Evolutionary conservation across 305 asterid species (phyloP), one percentile per base, ranked within the genome.

Genomic region (Solanum hybrid): DNA sequence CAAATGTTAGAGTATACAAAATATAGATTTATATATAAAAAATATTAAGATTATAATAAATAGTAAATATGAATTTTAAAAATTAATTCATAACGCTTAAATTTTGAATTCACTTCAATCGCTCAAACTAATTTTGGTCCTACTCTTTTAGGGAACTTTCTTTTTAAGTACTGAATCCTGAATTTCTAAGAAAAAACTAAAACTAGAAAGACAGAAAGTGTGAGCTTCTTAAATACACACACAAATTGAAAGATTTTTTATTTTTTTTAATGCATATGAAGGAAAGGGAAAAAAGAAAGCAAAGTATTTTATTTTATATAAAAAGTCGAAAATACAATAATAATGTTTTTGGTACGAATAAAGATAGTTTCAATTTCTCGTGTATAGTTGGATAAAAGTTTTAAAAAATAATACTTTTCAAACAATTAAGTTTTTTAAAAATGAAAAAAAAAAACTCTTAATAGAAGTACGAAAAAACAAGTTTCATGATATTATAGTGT

Each of bases 1-100:
- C 92, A 92, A 90, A 88, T 79, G 80, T 95, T 91, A 94, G 91
- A 89, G 87, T 92, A 90, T 94, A 24, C 7, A 69, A 66, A 69
- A 69, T 69, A 24, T 24, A 69, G 5, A n/a, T n/a, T 66, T n/a
- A n/a, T 10, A 5, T n/a, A 24, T n/a, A 66, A 66, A 66, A 56
- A 20, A 6, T 5, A 16, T 56, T 17, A 20, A 17, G 20, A 22
- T 7, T 64, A 64, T 3, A 20, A 60, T 22, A 60, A 60, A 60
- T 22, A 22, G 10, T 64, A 64, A 8, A 64, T 64, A 64, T 22
- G 10, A 64, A 64, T 64, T 64, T 20, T 7, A 60, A 60, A 20
- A 1, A 60, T 60, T 60, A 60, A n/a, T 4, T 66, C 3, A 66
- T n/a, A 0, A n/a, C 1, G 0, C 0, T 66, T n/a, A 69, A 69